phyloP scores from a whole-genome alignment of 1,284 basidiomycete species.

The Vanrija humicola region DNA sequence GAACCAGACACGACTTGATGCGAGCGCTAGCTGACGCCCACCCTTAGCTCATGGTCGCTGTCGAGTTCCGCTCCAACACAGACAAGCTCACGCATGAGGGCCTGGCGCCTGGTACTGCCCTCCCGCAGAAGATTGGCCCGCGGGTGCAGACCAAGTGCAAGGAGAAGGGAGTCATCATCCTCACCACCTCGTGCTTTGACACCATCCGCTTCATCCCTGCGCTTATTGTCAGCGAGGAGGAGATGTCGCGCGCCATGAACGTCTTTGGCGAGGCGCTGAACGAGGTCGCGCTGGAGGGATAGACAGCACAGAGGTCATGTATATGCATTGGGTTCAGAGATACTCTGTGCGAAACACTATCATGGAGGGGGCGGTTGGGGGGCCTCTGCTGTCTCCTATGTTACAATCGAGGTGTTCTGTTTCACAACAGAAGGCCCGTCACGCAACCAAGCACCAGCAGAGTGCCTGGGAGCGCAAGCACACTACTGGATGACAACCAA shows the following conservation, averaged over 20 bases:
- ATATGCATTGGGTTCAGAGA: too few relatives aligned
- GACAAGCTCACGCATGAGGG: conserved; percentile 11
- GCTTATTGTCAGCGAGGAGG: conserved; percentile 58
- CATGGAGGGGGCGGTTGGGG: too few relatives aligned
- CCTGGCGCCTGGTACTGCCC: conserved; percentile 30
- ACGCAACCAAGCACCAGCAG: too few relatives aligned
- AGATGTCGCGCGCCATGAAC: conserved; percentile 57
- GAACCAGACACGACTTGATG: background rate
- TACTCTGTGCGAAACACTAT: too few relatives aligned
- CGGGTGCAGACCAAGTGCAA: conserved; percentile 70
- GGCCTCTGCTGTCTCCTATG: too few relatives aligned
- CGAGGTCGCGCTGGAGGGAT: too few relatives aligned
- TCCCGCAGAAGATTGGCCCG: conserved; percentile 61
- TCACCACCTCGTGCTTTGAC: conserved; percentile 37
- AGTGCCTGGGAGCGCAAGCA: too few relatives aligned
- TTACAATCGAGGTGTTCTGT: too few relatives aligned
- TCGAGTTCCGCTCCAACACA: conserved; percentile 57
- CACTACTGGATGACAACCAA: too few relatives aligned
- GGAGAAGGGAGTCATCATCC: conserved; percentile 72
- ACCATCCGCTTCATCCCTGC: conserved; percentile 61
- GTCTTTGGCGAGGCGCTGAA: conserved; percentile 7
- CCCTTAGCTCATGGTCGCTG: conserved; percentile 63
- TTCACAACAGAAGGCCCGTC: too few relatives aligned
- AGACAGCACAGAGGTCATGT: too few relatives aligned
- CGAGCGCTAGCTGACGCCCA: background rate